Evolutionary conservation across 2,329 filamentous ascomycete genomes (phyloP).

Genomic region (Paraphaeosphaeria sporulosa): DNA sequence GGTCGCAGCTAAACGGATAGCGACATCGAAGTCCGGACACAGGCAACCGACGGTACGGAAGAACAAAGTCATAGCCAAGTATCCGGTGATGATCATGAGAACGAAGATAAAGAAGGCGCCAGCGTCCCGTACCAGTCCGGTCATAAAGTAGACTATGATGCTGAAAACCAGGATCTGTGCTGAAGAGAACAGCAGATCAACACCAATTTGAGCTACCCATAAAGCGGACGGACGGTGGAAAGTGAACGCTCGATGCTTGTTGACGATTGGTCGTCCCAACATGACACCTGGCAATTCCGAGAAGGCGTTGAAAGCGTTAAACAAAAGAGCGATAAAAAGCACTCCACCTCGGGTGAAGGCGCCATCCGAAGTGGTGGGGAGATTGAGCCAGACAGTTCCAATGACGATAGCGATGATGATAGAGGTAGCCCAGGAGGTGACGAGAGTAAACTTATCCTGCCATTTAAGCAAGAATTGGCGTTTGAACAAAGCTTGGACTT

Average conservation of each 20-base stretch:
- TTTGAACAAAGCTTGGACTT: conserved; percentile 83
- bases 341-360: conserved; percentile 85
- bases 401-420: conserved; percentile 80
- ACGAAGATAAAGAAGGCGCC: conserved; percentile 59
- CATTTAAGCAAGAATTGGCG: conserved; percentile 86
- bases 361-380: conserved; percentile 68
- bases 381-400: conserved; percentile 79
- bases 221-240: conserved; percentile 84
- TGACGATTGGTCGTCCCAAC: conserved; percentile 77
- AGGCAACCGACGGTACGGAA: conserved; percentile 65
- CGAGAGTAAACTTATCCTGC: conserved; percentile 81
- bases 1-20: conserved; percentile 79
- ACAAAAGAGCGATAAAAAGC: conserved; percentile 79
- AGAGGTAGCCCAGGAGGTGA: conserved; percentile 73
- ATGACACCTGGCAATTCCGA: conserved; percentile 78
- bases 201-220: conserved; percentile 83
- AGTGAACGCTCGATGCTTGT: conserved; percentile 84
- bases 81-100: conserved; percentile 52
- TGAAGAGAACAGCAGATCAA: conserved; percentile 76
- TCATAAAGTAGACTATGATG: conserved; percentile 61
- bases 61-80: conserved; percentile 55
- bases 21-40: conserved; percentile 83
- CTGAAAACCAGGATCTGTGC: conserved; percentile 67
- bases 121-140: conserved; percentile 54
- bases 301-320: conserved; percentile 89